These are phyloP conservation scores for Peniophora sp. DNA, from an alignment of 1,284 basidiomycete species.

Conservation along the genomic window DNA sequence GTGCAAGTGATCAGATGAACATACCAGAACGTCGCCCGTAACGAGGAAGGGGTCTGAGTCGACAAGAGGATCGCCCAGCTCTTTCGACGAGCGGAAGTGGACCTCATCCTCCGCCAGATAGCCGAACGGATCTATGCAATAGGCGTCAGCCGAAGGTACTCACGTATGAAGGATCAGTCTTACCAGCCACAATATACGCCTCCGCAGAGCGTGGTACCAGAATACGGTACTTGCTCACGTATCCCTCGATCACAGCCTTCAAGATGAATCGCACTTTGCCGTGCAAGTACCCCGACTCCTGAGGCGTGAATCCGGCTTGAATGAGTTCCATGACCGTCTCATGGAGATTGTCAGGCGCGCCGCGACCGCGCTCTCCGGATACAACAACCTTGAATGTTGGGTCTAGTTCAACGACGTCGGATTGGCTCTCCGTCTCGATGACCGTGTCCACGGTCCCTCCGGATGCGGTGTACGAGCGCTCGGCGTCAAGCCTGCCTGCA, in stretches of 20 bases:
- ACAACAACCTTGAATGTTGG: not conserved
- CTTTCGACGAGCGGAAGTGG: not conserved
- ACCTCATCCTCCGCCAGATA: not conserved
- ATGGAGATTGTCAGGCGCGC: not conserved
- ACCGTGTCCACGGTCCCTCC: slow-evolving; percentile 7
- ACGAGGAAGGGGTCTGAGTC: not conserved
- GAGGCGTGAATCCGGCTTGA: not conserved
- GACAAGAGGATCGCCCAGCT: not conserved
- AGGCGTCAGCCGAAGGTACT: not conserved
- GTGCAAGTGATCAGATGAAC: not conserved
- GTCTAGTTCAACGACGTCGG: slow-evolving; percentile 7
- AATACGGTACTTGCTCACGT: not conserved
- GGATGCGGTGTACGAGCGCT: slow-evolving; percentile 12
- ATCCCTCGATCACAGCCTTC: not conserved
- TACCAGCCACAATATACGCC: not conserved
- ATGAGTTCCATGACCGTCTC: not conserved
- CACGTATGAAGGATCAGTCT: not conserved
- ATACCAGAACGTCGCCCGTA: not conserved
- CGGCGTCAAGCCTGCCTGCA: slow-evolving; percentile 25
- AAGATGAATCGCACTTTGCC: not conserved
- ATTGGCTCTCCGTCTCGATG: slow-evolving; percentile 18
- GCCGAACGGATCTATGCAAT: not conserved
- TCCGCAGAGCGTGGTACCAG: not conserved
- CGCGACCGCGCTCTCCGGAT: not conserved
- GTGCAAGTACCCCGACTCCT: not conserved